Evolutionary conservation across 2,329 filamentous ascomycete genomes (phyloP).

Genomic region (Zasmidium angulare): DNA sequence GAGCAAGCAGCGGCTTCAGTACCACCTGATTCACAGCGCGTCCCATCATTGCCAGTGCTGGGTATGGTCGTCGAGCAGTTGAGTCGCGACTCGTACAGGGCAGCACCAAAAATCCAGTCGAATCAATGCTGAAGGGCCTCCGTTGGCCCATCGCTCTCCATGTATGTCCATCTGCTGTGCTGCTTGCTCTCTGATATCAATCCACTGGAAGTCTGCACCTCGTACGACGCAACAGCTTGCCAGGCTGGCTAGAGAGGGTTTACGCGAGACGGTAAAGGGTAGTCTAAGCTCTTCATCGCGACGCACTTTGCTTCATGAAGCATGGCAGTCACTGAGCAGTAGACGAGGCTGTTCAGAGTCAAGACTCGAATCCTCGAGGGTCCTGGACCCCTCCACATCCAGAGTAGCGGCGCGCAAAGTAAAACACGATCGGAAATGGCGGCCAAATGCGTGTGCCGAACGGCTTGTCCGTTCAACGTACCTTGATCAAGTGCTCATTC

Average conservation of each 20-base stretch:
- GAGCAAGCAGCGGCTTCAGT: slow-evolving; percentile 20
- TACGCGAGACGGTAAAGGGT: slow-evolving; percentile 14
- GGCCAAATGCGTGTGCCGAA: slow-evolving; percentile 37
- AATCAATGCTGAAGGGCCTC: background rate
- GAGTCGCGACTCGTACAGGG: too few relatives aligned
- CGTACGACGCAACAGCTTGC: slow-evolving; percentile 27
- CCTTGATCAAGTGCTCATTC: slow-evolving; percentile 97
- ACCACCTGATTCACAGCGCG: background rate
- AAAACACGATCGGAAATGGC: slow-evolving; percentile 27
- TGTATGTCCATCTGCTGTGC: background rate
- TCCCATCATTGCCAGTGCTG: background rate
- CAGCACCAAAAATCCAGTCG: background rate
- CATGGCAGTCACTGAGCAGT: slow-evolving; percentile 15
- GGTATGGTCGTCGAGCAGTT: too few relatives aligned
- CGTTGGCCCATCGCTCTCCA: background rate
- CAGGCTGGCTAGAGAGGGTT: slow-evolving; percentile 28
- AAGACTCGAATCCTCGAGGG: slow-evolving; percentile 10
- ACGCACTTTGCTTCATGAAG: slow-evolving; percentile 20
- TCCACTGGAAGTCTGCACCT: slow-evolving; percentile 25
- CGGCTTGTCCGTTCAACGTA: slow-evolving; percentile 84
- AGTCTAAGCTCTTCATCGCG: slow-evolving; percentile 8
- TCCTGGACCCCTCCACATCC: slow-evolving; percentile 12
- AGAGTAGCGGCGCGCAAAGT: slow-evolving; percentile 11
- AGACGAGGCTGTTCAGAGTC: slow-evolving; percentile 9
- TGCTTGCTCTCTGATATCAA: slow-evolving; percentile 22